Percentiles rank a stretch among this genome's conserved stretches.
These are phyloP conservation scores for Aegle marmelos DNA, from an alignment of 345 rosid genomes.

Conservation along the genomic window DNA sequence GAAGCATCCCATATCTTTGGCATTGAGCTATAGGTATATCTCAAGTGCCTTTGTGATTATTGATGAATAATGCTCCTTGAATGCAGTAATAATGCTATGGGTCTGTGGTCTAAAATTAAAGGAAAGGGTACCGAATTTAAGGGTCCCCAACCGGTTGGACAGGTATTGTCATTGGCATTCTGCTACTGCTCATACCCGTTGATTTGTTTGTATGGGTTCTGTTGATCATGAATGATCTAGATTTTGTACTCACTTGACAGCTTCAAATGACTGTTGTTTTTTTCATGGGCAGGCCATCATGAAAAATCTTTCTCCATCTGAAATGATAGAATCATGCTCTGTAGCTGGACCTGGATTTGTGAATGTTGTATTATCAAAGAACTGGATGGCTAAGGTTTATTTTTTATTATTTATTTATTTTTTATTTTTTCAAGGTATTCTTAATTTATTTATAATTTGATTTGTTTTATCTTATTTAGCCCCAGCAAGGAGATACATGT, in stretches of 20 bases:
- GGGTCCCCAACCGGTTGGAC: conserved; percentile 83
- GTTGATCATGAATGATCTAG: not conserved
- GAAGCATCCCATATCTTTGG: conserved; percentile 1
- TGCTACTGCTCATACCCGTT: not conserved
- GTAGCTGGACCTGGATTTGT: conserved; percentile 97
- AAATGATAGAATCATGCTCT: conserved; percentile 77
- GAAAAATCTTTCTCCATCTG: conserved; percentile 69
- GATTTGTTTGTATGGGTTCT: not conserved
- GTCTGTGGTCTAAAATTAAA: conserved; percentile 69
- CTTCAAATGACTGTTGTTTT: not conserved
- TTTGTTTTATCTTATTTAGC: not conserved
- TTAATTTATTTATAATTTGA: not conserved
- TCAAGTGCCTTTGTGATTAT: not conserved
- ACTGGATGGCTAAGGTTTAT: conserved; percentile 86
- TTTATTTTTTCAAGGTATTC: not conserved
- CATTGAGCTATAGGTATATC: not conserved
- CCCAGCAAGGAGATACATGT: not conserved
- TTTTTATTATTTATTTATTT: too few relatives aligned
- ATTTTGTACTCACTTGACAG: not conserved
- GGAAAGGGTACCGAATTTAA: conserved; percentile 59
- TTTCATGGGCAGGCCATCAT: conserved; percentile 55
- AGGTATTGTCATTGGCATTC: conserved; percentile 37
- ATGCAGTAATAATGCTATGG: conserved; percentile 91
- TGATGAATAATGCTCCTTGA: not conserved
- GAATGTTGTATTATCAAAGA: conserved; percentile 63